These are phyloP conservation scores for Grammothele lineata DNA, from an alignment of 768 basidiomycete species.

Conservation along the genomic window DNA sequence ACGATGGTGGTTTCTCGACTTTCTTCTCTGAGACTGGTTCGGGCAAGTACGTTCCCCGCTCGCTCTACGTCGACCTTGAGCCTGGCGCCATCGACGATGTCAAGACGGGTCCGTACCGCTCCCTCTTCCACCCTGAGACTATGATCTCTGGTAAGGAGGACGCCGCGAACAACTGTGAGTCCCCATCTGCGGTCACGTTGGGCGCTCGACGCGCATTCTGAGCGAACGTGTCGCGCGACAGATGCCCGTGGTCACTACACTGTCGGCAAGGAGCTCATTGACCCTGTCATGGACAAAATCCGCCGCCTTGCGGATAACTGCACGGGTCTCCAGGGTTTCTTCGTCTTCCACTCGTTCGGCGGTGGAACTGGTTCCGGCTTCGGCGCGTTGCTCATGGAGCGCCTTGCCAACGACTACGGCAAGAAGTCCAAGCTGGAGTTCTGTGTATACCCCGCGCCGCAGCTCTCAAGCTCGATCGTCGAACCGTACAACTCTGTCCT, in stretches of 20 bases:
- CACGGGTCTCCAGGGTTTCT: conserved; percentile 95
- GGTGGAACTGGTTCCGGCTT: conserved; percentile 99
- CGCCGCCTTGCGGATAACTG: conserved; percentile 96
- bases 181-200: not conserved
- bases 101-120: conserved; percentile 85
- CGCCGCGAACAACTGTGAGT: conserved; percentile 96
- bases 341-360: conserved; percentile 99
- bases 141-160: conserved; percentile 98
- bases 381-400: conserved; percentile 92
- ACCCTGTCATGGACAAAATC: conserved; percentile 92
- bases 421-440: conserved; percentile 99
- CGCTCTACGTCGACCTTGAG: conserved; percentile 94
- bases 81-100: conserved; percentile 96
- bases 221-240: conserved; percentile 28
- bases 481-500: conserved; percentile 98
- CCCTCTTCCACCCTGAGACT: conserved; percentile 96
- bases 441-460: conserved; percentile 93
- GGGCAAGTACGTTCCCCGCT: conserved; percentile 94
- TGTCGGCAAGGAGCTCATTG: conserved; percentile 96
- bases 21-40: conserved; percentile 96
- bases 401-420: conserved; percentile 94
- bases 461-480: conserved; percentile 90
- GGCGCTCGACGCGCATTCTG: not conserved
- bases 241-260: conserved; percentile 99
- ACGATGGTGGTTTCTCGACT: conserved; percentile 88